Evolutionary conservation across 768 basidiomycete species (phyloP).

Genomic region (Clitopilus hobsonii): DNA sequence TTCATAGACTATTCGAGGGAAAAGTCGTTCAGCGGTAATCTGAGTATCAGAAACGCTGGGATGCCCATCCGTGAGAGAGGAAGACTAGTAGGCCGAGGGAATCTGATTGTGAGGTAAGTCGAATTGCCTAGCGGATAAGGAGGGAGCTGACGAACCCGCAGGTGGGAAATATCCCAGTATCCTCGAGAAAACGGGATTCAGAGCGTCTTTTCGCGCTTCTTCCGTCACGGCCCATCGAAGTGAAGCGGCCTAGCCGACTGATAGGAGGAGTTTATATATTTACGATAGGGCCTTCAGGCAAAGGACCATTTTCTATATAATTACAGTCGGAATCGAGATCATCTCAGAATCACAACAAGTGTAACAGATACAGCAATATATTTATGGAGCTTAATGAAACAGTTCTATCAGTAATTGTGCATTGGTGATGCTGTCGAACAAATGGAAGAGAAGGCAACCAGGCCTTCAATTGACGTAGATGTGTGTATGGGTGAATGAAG

Average conservation of each 20-base stretch:
- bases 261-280: neutral
- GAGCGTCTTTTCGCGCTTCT: constrained; percentile 25
- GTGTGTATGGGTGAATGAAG: neutral
- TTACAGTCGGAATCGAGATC: no score
- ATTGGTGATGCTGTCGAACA: neutral
- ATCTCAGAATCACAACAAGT: no score
- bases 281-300: neutral
- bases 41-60: constrained; percentile 54
- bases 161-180: constrained; percentile 36
- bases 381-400: neutral
- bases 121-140: constrained; percentile 1
- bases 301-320: neutral
- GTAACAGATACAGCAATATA: neutral
- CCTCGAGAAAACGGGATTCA: constrained; percentile 17
- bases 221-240: neutral
- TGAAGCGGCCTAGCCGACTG: neutral
- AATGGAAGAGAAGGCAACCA: neutral
- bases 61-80: constrained; percentile 62
- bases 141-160: constrained; percentile 9
- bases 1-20: constrained; percentile 51
- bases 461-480: neutral
- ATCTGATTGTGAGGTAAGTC: constrained; percentile 57
- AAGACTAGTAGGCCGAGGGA: constrained; percentile 49
- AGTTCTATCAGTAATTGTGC: neutral
- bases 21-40: constrained; percentile 42